Conservation (phyloP, 371 early-diverging fungal genomes). For the Nematocida sp. region DNA sequence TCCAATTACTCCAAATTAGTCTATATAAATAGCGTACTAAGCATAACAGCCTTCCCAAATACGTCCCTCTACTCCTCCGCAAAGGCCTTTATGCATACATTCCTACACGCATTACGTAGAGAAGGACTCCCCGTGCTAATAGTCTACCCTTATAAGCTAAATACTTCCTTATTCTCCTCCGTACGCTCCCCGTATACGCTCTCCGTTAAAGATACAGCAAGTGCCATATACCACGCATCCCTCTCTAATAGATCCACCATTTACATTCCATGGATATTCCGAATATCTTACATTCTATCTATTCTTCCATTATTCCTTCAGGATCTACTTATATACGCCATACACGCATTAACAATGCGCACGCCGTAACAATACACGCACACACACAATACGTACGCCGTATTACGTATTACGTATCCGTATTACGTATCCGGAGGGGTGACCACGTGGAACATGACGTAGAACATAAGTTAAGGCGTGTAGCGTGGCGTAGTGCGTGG, state of each 20-base stretch:
- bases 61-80: conserved; percentile 58
- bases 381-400: too few species aligned
- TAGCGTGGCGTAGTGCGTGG: too few species aligned
- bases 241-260: conserved; percentile 47
- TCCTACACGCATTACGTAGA: conserved; percentile 57
- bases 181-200: conserved; percentile 50
- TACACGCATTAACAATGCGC: too few species aligned
- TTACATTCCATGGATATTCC: conserved; percentile 51
- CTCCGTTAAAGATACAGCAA: conserved; percentile 38
- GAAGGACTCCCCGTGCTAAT: conserved; percentile 55
- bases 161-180: conserved; percentile 57
- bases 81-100: conserved; percentile 57
- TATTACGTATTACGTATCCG: too few species aligned
- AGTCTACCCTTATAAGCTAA: conserved; percentile 63
- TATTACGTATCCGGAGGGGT: too few species aligned
- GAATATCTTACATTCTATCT: conserved; percentile 4
- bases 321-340: conserved; percentile 5
- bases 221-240: conserved; percentile 42
- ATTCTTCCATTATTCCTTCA: conserved; percentile 15
- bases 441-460: too few species aligned
- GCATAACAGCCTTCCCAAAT: conserved; percentile 49
- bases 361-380: too few species aligned
- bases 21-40: conserved; percentile 58
- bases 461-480: too few species aligned
- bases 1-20: conserved; percentile 56